Percentiles rank a stretch among this genome's conserved stretches.
These are phyloP conservation scores for Ajuga reptans DNA, from an alignment of 305 asterid genomes.

Conservation along the genomic window DNA sequence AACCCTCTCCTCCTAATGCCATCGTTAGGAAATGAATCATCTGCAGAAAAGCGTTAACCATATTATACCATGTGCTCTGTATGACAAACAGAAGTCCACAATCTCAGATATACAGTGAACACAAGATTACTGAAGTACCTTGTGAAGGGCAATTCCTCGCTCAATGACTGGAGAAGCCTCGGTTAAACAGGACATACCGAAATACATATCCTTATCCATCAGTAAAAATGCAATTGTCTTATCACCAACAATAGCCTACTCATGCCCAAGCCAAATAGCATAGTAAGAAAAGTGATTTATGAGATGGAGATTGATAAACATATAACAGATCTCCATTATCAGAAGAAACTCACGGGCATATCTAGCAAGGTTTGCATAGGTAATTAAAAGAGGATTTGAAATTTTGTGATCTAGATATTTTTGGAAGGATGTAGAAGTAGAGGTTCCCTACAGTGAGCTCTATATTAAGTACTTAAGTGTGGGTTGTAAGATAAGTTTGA, in stretches of 20 bases:
- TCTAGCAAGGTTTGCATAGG: neutral
- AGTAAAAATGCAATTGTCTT: constrained; percentile 78
- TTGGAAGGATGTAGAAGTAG: neutral
- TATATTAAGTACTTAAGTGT: neutral
- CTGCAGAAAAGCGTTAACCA: constrained; percentile 40
- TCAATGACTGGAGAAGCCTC: constrained; percentile 78
- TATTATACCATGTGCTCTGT: constrained; percentile 11
- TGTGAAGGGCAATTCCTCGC: constrained; percentile 89
- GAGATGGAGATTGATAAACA: constrained; percentile 11
- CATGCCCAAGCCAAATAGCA: constrained; percentile 25
- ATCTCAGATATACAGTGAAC: constrained; percentile 4
- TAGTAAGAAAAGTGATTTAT: neutral
- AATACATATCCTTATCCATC: constrained; percentile 95
- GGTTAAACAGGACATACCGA: constrained; percentile 82
- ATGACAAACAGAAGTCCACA: constrained; percentile 17
- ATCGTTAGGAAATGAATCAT: constrained; percentile 92
- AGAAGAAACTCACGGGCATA: constrained; percentile 1
- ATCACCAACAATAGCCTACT: constrained; percentile 90
- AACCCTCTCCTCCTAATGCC: constrained; percentile 98
- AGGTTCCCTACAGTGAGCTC: neutral
- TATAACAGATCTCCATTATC: neutral
- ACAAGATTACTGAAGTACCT: constrained; percentile 45
- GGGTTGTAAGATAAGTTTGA: neutral
- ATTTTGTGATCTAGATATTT: neutral
- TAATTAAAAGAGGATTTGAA: neutral